Conservation (phyloP, 257 asterid genomes). For the Nicotiana otophora region DNA sequence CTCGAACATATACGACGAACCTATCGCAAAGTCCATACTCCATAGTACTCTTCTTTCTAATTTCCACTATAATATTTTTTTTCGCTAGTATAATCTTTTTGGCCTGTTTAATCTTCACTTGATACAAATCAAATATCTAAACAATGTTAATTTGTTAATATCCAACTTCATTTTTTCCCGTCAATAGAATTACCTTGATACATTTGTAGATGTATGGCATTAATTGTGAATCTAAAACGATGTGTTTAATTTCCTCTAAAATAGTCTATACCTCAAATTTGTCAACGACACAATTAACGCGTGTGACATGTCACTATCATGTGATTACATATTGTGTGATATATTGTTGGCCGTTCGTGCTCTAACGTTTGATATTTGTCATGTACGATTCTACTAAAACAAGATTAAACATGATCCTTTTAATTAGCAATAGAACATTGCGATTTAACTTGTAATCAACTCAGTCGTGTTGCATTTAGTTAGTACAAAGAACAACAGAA, state of each 20-base stretch:
- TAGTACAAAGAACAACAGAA: background rate
- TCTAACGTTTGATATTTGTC: background rate
- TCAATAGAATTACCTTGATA: too few species aligned
- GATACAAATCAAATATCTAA: too few species aligned
- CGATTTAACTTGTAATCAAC: background rate
- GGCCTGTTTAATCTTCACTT: too few species aligned
- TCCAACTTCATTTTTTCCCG: too few species aligned
- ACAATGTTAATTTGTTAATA: too few species aligned
- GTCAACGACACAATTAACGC: background rate
- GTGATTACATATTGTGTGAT: background rate
- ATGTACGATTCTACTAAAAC: background rate
- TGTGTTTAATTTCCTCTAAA: background rate
- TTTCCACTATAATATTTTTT: too few species aligned
- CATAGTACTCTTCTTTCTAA: too few species aligned
- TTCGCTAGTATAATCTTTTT: too few species aligned
- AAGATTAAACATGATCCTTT: slow-evolving; percentile 9
- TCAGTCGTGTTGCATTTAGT: background rate
- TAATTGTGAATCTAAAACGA: background rate
- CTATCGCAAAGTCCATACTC: too few species aligned
- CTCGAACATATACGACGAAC: too few species aligned
- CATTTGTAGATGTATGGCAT: too few species aligned
- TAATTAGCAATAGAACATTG: background rate
- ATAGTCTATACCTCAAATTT: background rate
- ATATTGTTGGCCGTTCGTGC: background rate
- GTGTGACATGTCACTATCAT: background rate